These are phyloP conservation scores for Laguncularia racemosa DNA, from an alignment of 345 rosid genomes.

Conservation along the genomic window DNA sequence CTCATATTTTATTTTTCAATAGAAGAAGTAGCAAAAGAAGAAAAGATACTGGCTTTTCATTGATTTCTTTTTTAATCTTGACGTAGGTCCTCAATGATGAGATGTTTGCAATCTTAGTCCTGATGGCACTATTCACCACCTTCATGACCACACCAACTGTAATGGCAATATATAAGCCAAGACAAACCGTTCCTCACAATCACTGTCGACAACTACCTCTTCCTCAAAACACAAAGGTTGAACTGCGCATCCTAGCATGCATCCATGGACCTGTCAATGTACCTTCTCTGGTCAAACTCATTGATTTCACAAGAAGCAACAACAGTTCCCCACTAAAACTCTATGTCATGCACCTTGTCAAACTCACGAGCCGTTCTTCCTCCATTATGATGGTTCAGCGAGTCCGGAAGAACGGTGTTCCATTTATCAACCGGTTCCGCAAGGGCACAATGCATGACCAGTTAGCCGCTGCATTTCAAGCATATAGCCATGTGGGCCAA, in stretches of 20 bases:
- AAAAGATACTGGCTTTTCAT: too few species aligned
- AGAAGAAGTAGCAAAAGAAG: too few species aligned
- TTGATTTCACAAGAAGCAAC: conserved; percentile 14
- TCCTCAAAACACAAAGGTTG: background rate
- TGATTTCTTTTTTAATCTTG: too few species aligned
- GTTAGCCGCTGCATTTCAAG: conserved; percentile 14
- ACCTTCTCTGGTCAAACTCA: conserved; percentile 23
- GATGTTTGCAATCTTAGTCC: conserved; percentile 31
- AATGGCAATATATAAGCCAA: conserved; percentile 28
- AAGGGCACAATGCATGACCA: conserved; percentile 6
- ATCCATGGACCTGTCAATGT: conserved; percentile 19
- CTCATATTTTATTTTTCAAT: too few species aligned
- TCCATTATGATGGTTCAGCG: conserved; percentile 34
- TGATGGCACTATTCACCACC: conserved; percentile 40
- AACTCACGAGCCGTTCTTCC: conserved; percentile 26
- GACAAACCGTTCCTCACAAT: background rate
- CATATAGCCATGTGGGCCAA: conserved; percentile 6
- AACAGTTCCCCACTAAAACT: conserved; percentile 13
- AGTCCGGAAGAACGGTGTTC: conserved; percentile 24
- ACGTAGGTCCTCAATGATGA: conserved; percentile 32
- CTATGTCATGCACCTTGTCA: conserved; percentile 28
- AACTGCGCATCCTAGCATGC: conserved; percentile 29
- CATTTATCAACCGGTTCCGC: conserved; percentile 12
- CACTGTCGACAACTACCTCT: background rate
- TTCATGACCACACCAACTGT: conserved; percentile 34